Conservation (phyloP, 2,329 filamentous ascomycete genomes). For the Hypoxylon sp. region DNA sequence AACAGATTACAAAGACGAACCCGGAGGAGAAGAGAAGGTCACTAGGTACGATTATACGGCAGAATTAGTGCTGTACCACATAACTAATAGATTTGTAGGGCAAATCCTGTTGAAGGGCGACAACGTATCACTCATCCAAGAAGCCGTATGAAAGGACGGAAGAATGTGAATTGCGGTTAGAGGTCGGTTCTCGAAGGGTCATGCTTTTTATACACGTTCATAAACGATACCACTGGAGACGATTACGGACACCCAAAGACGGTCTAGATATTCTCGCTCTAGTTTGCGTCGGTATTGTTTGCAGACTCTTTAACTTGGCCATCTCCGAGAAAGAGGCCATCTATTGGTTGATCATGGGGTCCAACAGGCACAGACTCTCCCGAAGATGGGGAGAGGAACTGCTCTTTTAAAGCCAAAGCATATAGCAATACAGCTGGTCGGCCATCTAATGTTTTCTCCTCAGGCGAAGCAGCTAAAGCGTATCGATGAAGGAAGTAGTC, state of each 20-base stretch:
- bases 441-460: conserved; percentile 54
- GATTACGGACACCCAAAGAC: conserved; percentile 25
- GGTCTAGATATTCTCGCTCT: conserved; percentile 43
- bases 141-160: conserved; percentile 54
- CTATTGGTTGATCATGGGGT: conserved; percentile 82
- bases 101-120: conserved; percentile 78
- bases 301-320: conserved; percentile 68
- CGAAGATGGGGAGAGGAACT: conserved; percentile 75
- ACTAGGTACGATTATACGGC: conserved; percentile 70
- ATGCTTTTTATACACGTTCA: conserved; percentile 20
- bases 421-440: conserved; percentile 68
- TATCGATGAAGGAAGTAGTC: conserved; percentile 91
- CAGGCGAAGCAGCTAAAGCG: conserved; percentile 57
- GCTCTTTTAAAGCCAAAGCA: conserved; percentile 88
- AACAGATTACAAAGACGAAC: conserved; percentile 84
- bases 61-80: background rate
- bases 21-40: conserved; percentile 81
- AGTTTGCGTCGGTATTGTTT: conserved; percentile 43
- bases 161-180: conserved; percentile 16
- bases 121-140: conserved; percentile 74
- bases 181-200: conserved; percentile 9
- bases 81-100: conserved; percentile 59
- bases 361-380: conserved; percentile 79
- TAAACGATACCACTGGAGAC: conserved; percentile 31
- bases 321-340: conserved; percentile 81